Evolutionary conservation across 208 protist genomes (phyloP).

Genomic region (Novymonas esmeraldas): DNA sequence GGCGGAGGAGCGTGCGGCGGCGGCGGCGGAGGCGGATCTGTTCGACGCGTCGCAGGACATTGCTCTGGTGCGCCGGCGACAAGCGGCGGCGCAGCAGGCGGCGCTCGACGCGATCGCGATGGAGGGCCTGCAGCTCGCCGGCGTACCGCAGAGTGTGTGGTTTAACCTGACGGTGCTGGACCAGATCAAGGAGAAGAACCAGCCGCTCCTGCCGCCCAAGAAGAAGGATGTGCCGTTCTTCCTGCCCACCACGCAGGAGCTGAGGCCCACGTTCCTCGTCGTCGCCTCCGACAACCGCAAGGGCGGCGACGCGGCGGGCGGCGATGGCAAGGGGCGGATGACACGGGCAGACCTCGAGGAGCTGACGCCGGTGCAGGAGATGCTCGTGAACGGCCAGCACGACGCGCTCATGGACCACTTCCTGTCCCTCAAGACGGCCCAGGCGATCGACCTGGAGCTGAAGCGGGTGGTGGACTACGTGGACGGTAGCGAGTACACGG

Average conservation of each 20-base stretch:
- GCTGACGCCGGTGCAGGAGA: constrained; percentile 63
- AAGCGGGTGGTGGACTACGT: constrained; percentile 71
- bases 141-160: constrained; percentile 76
- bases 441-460: constrained; percentile 80
- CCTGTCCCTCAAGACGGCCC: constrained; percentile 48
- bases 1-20: constrained; percentile 30
- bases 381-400: constrained; percentile 61
- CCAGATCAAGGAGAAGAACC: constrained; percentile 91
- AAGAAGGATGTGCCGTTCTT: constrained; percentile 93
- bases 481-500: constrained; percentile 68
- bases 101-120: constrained; percentile 59
- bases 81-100: constrained; percentile 39
- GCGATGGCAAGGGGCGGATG: constrained; percentile 21
- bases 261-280: constrained; percentile 84
- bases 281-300: constrained; percentile 46
- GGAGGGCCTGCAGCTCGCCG: constrained; percentile 64
- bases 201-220: constrained; percentile 88
- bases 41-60: constrained; percentile 75
- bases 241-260: constrained; percentile 81
- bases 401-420: constrained; percentile 68
- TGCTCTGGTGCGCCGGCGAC: constrained; percentile 47
- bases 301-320: neutral
- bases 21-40: constrained; percentile 44
- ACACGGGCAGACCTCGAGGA: constrained; percentile 35
- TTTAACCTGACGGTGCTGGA: constrained; percentile 87